Evolutionary conservation across 208 protist species (phyloP), one percentile per base, ranked within the genome.

Genomic region (Baffinella frigidus): DNA sequence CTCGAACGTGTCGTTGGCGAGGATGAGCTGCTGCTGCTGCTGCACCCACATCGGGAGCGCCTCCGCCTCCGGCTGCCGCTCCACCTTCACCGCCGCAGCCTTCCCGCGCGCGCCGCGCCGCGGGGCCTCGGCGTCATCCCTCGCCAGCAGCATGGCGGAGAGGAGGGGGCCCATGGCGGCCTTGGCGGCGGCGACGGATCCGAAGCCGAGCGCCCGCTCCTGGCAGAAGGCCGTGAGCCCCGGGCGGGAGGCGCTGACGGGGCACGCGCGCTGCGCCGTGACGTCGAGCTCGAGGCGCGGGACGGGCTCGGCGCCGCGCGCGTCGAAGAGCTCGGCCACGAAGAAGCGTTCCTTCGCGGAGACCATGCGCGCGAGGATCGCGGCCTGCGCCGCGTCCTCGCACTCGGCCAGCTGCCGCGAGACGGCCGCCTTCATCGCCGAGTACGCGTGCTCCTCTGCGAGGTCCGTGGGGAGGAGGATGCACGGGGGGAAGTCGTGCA

Each of bases 371-470:
- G 3, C 20, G 38, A 87, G 77, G 5, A 87, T 35, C 77, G 77
- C 45, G 3, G 27, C 39, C 41, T 87, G 39, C 14, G 2, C 35
- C 7, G n/a, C 27, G 41, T 87, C 77, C 27, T 87, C 14, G 50
- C 35, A 38, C n/a, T 61, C 77, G 3, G 43, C n/a, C 77, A 61
- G 41, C 38, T 61, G 43, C 38, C 77, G 27, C 36, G 77, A 33
- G 4, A 43, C 77, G 20, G 77, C 61, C 3, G 48, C 33, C 14
- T 35, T 17, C 77, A 87, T 87, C 14, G 77, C 77, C 5, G 39
- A 61, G 77, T 61, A 87, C 14, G 77, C 43, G 77, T 87, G 77
- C 77, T 87, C 77, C 77, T 87, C 77, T 2, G 77, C 77, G 27
- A 87, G 36, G 50, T 87, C 77, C 33, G 48, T n/a, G 43, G 44